A percentile compares a stretch with the other conserved stretches of the same genome.
Evolutionary conservation across 257 asterid species (phyloP).

Genomic region (Euphrasia confusa): DNA sequence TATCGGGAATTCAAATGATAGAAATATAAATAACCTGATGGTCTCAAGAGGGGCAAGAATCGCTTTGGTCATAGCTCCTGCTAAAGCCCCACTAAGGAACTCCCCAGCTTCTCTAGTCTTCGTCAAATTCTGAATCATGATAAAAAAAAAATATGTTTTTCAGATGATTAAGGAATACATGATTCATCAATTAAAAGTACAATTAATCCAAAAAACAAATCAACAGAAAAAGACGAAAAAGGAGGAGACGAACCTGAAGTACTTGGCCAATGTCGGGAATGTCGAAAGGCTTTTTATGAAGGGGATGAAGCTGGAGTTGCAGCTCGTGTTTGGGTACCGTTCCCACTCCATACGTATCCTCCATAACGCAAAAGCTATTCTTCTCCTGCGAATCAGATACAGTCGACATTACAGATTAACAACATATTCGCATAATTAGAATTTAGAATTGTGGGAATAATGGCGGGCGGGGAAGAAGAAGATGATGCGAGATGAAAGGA

Average conservation of each 20-base stretch:
- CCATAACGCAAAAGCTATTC: conserved; percentile 40
- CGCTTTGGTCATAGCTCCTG: conserved; percentile 98
- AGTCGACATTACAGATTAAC: conserved; percentile 20
- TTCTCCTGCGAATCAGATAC: conserved; percentile 54
- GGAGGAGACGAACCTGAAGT: conserved; percentile 33
- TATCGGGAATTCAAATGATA: neutral
- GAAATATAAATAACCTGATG: conserved; percentile 57
- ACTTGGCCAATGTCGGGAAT: conserved; percentile 52
- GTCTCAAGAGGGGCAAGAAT: conserved; percentile 96
- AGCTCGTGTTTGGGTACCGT: conserved; percentile 49
- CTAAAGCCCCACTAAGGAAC: conserved; percentile 92
- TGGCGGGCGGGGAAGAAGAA: neutral
- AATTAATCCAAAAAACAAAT: neutral
- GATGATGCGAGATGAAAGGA: conserved; percentile 20
- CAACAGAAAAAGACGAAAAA: neutral
- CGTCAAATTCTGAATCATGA: conserved; percentile 48
- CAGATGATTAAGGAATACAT: no score
- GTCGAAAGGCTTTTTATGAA: conserved; percentile 14
- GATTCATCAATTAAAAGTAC: neutral
- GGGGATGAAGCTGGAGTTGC: conserved; percentile 34
- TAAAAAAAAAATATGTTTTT: neutral
- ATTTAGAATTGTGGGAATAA: neutral
- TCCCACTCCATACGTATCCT: conserved; percentile 41
- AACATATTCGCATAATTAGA: neutral
- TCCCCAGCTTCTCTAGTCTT: conserved; percentile 74